Evolutionary conservation across 208 protist genomes (phyloP).

Genomic region (Crithidia acanthocephali): DNA sequence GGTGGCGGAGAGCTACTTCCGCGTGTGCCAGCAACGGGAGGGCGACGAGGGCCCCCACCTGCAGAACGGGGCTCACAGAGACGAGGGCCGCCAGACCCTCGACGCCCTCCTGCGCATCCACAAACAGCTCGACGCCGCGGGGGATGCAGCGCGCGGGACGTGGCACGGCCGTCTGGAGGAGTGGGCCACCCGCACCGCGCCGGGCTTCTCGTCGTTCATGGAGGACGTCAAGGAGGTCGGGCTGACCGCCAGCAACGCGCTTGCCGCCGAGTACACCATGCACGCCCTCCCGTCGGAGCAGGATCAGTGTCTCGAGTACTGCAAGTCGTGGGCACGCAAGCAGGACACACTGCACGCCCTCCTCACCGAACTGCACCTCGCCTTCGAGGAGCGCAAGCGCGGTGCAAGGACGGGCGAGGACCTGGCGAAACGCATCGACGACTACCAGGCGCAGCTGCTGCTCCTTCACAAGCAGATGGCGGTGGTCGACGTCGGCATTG

Average conservation of each 20-base stretch:
- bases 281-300: conserved; percentile 34
- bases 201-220: conserved; percentile 34
- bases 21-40: conserved; percentile 33
- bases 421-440: conserved; percentile 23
- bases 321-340: conserved; percentile 45
- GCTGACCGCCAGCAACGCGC: conserved; percentile 63
- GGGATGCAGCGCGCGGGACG: conserved; percentile 32
- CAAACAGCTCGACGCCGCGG: conserved; percentile 43
- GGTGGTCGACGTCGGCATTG: conserved; percentile 48
- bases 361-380: conserved; percentile 45
- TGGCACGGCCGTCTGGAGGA: conserved; percentile 41
- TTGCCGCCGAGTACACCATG: conserved; percentile 61
- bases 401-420: neutral
- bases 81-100: conserved; percentile 44
- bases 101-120: conserved; percentile 67
- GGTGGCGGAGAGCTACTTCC: conserved; percentile 65
- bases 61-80: conserved; percentile 6
- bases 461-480: conserved; percentile 44
- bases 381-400: conserved; percentile 13
- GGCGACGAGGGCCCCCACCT: conserved; percentile 13
- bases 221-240: conserved; percentile 65
- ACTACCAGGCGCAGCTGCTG: conserved; percentile 35
- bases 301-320: conserved; percentile 60
- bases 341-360: conserved; percentile 47
- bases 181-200: conserved; percentile 33